These are phyloP conservation scores for Phytophthora nicotianae DNA, from an alignment of 352 stramenopile genomes.

Conservation along the genomic window DNA sequence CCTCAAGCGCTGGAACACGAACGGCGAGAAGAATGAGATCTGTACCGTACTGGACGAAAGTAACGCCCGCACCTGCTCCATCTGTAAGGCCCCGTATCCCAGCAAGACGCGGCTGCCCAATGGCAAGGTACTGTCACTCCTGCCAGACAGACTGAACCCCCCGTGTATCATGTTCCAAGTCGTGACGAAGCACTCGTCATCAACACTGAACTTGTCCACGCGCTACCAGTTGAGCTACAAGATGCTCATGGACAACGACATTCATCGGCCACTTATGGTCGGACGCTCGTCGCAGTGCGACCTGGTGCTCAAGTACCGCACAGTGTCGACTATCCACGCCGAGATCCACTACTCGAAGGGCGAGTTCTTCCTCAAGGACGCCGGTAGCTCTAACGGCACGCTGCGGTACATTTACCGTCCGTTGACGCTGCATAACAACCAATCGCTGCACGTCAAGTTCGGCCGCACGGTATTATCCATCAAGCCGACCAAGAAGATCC, in stretches of 20 bases:
- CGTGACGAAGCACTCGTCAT: constrained; percentile 87
- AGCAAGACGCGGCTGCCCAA: constrained; percentile 78
- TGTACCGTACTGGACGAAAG: constrained; percentile 85
- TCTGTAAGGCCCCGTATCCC: constrained; percentile 87
- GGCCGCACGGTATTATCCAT: constrained; percentile 86
- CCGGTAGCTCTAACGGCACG: constrained; percentile 93
- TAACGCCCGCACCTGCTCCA: constrained; percentile 85
- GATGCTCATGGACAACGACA: constrained; percentile 93
- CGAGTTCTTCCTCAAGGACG: constrained; percentile 95
- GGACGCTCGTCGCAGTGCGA: constrained; percentile 94
- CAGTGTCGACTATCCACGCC: constrained; percentile 94
- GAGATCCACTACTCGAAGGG: constrained; percentile 94
- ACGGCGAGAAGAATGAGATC: constrained; percentile 90
- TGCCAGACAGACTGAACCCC: constrained; percentile 73
- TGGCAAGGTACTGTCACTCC: constrained; percentile 75
- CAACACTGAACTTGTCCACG: constrained; percentile 84
- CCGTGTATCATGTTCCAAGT: constrained; percentile 91
- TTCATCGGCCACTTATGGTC: constrained; percentile 90
- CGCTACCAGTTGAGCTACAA: constrained; percentile 90
- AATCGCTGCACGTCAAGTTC: constrained; percentile 89
- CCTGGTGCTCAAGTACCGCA: constrained; percentile 95
- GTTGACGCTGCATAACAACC: constrained; percentile 90
- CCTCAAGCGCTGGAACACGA: constrained; percentile 95
- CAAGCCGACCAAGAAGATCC: constrained; percentile 91
- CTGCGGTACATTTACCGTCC: constrained; percentile 94